Conservation (phyloP, 139 green algal species). For the Auxenochlorella pyrenoidosa region DNA sequence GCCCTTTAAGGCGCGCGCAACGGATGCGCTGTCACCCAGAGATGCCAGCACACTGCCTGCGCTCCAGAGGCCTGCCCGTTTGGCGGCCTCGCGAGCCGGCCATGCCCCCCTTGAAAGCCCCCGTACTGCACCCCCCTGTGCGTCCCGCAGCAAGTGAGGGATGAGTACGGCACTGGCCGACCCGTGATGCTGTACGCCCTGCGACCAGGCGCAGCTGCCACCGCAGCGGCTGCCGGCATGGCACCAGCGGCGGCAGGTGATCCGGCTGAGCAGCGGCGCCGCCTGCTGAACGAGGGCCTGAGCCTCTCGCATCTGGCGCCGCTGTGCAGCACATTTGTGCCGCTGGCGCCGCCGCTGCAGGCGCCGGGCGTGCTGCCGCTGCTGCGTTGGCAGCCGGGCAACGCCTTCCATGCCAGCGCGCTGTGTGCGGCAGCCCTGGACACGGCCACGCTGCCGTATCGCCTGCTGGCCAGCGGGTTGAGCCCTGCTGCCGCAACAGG, state of each 20-base stretch:
- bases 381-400: conserved; percentile 41
- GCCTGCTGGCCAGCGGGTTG: conserved; percentile 30
- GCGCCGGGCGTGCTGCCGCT: neutral
- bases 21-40: too few relatives aligned
- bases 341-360: conserved; percentile 39
- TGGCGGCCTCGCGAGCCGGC: too few relatives aligned
- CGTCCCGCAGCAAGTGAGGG: conserved; percentile 40
- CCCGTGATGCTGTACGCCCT: conserved; percentile 63
- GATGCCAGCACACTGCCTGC: too few relatives aligned
- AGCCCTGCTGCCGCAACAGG: neutral
- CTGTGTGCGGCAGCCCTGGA: conserved; percentile 66
- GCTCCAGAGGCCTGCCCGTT: too few relatives aligned
- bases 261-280: neutral
- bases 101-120: too few relatives aligned
- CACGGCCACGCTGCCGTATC: conserved; percentile 55
- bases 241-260: neutral
- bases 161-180: conserved; percentile 54
- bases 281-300: conserved; percentile 45
- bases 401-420: conserved; percentile 37
- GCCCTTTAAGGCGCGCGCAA: too few relatives aligned
- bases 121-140: neutral
- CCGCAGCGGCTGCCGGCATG: neutral
- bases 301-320: conserved; percentile 37
- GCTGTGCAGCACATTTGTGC: conserved; percentile 54
- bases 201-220: conserved; percentile 12